A percentile compares a stretch with the other conserved stretches of the same genome.
These are phyloP conservation scores for Neurospora sp. DNA, from an alignment of 495 filamentous ascomycete genomes.

Conservation along the genomic window DNA sequence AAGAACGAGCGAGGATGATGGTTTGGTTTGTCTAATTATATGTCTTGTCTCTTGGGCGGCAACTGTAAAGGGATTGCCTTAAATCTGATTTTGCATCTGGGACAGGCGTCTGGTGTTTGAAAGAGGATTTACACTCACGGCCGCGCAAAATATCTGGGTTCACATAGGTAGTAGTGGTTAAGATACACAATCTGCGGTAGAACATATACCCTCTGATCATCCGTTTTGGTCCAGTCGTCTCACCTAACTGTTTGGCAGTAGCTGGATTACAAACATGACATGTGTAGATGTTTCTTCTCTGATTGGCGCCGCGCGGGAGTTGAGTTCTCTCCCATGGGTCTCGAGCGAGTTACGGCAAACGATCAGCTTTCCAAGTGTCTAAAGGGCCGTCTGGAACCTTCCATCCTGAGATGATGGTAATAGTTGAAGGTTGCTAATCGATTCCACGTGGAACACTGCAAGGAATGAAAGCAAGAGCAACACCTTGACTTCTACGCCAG, in stretches of 20 bases:
- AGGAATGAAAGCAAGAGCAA: neutral
- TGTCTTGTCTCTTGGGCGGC: neutral
- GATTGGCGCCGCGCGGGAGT: neutral
- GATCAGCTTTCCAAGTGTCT: neutral
- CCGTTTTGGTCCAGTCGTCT: neutral
- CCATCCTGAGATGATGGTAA: neutral
- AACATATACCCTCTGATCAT: neutral
- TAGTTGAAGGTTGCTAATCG: neutral
- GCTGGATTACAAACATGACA: neutral
- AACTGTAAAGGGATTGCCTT: neutral
- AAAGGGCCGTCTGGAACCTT: neutral
- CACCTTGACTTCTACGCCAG: neutral
- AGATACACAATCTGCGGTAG: neutral
- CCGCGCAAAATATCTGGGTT: conserved; percentile 1
- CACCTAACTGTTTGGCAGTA: neutral
- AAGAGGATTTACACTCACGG: conserved; percentile 3
- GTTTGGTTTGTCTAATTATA: neutral
- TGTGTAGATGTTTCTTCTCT: neutral
- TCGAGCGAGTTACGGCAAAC: neutral
- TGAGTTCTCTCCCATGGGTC: neutral
- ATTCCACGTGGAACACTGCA: neutral
- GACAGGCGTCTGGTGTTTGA: conserved; percentile 22
- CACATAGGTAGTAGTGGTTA: conserved; percentile 1
- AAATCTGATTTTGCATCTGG: conserved; percentile 9
- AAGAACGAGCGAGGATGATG: neutral